phyloP scores from a whole-genome alignment of 441 rosid species.

The Gossypium lobatum region DNA sequence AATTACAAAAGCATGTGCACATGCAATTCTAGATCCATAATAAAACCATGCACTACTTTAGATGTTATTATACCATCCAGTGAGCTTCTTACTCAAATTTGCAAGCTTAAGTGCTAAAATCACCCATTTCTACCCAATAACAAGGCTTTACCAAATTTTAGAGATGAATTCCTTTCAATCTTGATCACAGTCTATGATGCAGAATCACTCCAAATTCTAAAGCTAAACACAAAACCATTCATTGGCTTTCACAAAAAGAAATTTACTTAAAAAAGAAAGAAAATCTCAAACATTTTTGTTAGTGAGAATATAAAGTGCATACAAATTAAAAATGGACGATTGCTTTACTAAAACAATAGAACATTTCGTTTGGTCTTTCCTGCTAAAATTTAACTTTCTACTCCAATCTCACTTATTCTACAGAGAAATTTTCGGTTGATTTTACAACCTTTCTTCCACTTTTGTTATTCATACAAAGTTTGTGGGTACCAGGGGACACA shows the following conservation, averaged over 20 bases:
- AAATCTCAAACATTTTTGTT: background rate
- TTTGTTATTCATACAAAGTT: background rate
- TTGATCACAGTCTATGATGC: background rate
- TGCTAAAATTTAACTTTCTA: background rate
- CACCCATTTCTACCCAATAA: background rate
- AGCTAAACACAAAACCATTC: background rate
- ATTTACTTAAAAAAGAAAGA: background rate
- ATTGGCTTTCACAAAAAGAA: background rate
- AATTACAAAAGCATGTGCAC: background rate
- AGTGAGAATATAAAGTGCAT: background rate
- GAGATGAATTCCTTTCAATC: conserved; percentile 4
- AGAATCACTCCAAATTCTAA: conserved; percentile 18
- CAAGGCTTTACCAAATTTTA: background rate
- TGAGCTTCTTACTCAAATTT: conserved; percentile 1
- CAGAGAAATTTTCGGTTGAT: background rate
- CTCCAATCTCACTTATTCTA: conserved; percentile 8
- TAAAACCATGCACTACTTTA: background rate
- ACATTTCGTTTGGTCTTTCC: background rate
- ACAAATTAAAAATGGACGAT: background rate
- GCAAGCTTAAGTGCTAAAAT: background rate
- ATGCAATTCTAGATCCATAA: conserved; percentile 5
- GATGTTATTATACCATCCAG: background rate
- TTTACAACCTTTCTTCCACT: conserved; percentile 4
- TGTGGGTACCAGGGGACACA: background rate
- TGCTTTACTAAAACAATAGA: background rate